Percentiles rank a stretch among this genome's conserved stretches.
Evolutionary conservation across 2,329 filamentous ascomycete genomes (phyloP).

Genomic region (Colletotrichum lupini): DNA sequence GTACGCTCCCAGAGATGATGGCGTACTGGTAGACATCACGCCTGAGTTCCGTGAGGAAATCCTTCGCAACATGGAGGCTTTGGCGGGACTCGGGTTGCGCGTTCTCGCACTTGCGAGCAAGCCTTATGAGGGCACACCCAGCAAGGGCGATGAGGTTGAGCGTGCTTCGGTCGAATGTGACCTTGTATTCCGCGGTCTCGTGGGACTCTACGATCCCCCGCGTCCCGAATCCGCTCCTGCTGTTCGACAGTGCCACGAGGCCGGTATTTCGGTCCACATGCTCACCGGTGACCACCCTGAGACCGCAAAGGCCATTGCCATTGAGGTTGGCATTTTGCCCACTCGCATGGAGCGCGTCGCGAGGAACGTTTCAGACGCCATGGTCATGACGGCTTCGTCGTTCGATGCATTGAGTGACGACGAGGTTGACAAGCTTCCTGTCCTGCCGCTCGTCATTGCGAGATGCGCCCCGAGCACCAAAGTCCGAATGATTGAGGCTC

Average conservation of each 20-base stretch:
- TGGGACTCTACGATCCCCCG: constrained; percentile 79
- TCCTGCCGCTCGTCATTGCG: constrained; percentile 75
- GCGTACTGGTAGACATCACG: constrained; percentile 53
- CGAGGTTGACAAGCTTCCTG: constrained; percentile 72
- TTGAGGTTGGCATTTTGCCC: constrained; percentile 70
- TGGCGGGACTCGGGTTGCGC: constrained; percentile 72
- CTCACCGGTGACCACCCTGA: constrained; percentile 74
- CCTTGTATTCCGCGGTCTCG: constrained; percentile 73
- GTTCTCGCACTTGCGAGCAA: constrained; percentile 73
- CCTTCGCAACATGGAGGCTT: constrained; percentile 71
- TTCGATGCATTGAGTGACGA: constrained; percentile 73
- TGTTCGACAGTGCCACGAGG: constrained; percentile 68
- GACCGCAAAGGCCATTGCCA: constrained; percentile 71
- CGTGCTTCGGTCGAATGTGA: constrained; percentile 68
- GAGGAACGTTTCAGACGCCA: constrained; percentile 63
- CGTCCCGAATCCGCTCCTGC: constrained; percentile 73
- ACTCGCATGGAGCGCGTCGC: constrained; percentile 58
- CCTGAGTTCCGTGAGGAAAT: constrained; percentile 65
- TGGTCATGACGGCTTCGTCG: constrained; percentile 72
- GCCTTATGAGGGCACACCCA: constrained; percentile 45
- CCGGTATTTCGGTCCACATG: constrained; percentile 76
- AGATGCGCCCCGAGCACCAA: constrained; percentile 78
- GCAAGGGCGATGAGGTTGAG: constrained; percentile 56
- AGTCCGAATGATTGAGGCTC: constrained; percentile 78
- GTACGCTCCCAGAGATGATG: constrained; percentile 41